Conservation (phyloP, 2,329 filamentous ascomycete genomes). For the Clonostachys sp. region DNA sequence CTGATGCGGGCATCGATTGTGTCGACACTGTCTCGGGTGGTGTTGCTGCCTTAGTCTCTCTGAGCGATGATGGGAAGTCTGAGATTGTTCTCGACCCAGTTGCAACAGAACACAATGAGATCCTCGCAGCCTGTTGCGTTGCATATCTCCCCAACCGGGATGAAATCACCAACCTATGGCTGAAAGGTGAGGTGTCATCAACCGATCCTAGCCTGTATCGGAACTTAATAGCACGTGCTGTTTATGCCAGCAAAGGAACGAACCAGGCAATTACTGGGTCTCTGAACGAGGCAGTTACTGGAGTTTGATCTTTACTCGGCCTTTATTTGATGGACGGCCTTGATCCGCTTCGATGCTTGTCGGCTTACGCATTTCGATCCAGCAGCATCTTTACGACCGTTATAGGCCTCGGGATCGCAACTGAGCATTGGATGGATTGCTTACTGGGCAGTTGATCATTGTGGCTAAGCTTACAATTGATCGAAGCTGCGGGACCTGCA, state of each 20-base stretch:
- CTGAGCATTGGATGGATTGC: too few species aligned
- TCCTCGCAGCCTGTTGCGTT: conserved; percentile 82
- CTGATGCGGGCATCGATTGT: conserved; percentile 93
- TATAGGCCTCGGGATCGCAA: too few species aligned
- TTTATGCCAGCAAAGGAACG: conserved; percentile 33
- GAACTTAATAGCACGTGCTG: conserved; percentile 28
- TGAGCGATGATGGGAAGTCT: conserved; percentile 21
- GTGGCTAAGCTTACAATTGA: too few species aligned
- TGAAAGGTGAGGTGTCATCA: conserved; percentile 64
- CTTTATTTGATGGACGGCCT: too few species aligned
- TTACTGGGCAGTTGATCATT: too few species aligned
- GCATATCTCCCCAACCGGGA: conserved; percentile 83
- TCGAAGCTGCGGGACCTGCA: too few species aligned
- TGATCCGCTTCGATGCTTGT: too few species aligned
- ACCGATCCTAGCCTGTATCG: conserved; percentile 24
- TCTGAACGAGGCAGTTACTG: conserved; percentile 25
- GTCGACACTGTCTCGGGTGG: conserved; percentile 87
- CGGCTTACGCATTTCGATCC: too few species aligned
- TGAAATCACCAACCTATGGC: conserved; percentile 92
- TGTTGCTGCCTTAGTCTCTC: conserved; percentile 71
- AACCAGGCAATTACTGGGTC: conserved; percentile 21
- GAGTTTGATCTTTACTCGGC: neutral
- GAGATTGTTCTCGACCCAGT: conserved; percentile 74
- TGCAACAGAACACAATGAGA: conserved; percentile 71
- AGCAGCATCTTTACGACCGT: too few species aligned